A percentile compares a stretch with the other conserved stretches of the same genome.
These are phyloP conservation scores for Penicillium malachiteum DNA, from an alignment of 495 filamentous ascomycete genomes.

Conservation along the genomic window DNA sequence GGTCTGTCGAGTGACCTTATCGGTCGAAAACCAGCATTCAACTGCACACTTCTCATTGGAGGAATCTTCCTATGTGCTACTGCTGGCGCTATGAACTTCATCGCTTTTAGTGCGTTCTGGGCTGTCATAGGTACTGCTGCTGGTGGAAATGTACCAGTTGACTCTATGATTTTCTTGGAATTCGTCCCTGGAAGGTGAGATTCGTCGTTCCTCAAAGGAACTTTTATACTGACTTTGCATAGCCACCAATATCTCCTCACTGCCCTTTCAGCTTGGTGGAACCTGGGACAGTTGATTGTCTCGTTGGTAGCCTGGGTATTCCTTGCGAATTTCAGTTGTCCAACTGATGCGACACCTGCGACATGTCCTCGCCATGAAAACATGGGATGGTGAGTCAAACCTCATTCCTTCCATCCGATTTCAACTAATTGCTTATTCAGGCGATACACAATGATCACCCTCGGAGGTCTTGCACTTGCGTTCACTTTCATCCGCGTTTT, in stretches of 20 bases:
- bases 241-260: slow-evolving; percentile 36
- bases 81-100: slow-evolving; percentile 30
- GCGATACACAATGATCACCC: slow-evolving; percentile 34
- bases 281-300: slow-evolving; percentile 32
- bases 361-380: slow-evolving; percentile 28
- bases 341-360: slow-evolving; percentile 24
- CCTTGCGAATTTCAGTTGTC: slow-evolving; percentile 33
- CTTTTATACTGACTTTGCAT: background rate
- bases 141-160: slow-evolving; percentile 35
- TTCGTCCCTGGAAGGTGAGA: slow-evolving; percentile 29
- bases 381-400: slow-evolving; percentile 32
- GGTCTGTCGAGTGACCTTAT: slow-evolving; percentile 34
- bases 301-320: slow-evolving; percentile 36
- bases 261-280: slow-evolving; percentile 36
- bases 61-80: slow-evolving; percentile 31
- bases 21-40: slow-evolving; percentile 33
- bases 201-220: background rate
- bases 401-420: background rate
- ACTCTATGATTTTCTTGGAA: slow-evolving; percentile 35
- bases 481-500: slow-evolving; percentile 34
- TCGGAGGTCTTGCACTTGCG: slow-evolving; percentile 25
- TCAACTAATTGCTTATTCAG: slow-evolving; percentile 6
- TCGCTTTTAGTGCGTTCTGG: slow-evolving; percentile 35
- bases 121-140: slow-evolving; percentile 34
- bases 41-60: slow-evolving; percentile 27